Conservation (phyloP, 2,329 filamentous ascomycete genomes). For the Tolypocladium paradoxum region DNA sequence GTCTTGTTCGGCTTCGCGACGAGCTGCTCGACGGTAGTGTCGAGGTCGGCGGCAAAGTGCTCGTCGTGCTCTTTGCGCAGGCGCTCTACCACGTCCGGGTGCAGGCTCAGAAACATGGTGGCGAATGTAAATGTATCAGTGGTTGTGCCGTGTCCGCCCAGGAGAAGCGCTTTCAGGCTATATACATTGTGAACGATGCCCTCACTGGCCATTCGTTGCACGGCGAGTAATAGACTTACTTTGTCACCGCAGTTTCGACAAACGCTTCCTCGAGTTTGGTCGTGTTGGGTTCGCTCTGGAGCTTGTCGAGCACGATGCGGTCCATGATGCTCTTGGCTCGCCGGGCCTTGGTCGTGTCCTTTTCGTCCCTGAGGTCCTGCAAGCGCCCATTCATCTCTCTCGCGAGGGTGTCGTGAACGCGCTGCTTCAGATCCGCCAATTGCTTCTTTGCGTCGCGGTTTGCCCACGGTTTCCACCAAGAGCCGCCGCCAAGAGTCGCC, state of each 20-base stretch:
- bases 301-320: constrained; percentile 10
- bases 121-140: constrained; percentile 2
- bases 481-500: not conserved
- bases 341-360: constrained; percentile 4
- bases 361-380: constrained; percentile 6
- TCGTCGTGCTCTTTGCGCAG: constrained; percentile 13
- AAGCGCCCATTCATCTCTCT: not conserved
- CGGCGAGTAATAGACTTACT: constrained; percentile 1
- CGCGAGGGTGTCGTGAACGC: not conserved
- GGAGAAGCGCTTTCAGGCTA: constrained; percentile 12
- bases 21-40: constrained; percentile 21
- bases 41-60: constrained; percentile 15
- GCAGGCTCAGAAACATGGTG: constrained; percentile 12
- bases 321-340: constrained; percentile 9
- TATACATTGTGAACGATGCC: not conserved
- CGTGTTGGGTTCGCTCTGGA: constrained; percentile 4
- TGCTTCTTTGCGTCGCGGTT: not conserved
- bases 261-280: constrained; percentile 6
- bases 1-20: constrained; percentile 32
- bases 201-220: not conserved
- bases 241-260: constrained; percentile 3
- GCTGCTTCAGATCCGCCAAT: not conserved
- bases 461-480: not conserved
- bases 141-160: constrained; percentile 14
- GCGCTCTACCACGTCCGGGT: constrained; percentile 8